Conservation (phyloP, 805 yeast species). For the Wickerhamiella bombiphila region DNA sequence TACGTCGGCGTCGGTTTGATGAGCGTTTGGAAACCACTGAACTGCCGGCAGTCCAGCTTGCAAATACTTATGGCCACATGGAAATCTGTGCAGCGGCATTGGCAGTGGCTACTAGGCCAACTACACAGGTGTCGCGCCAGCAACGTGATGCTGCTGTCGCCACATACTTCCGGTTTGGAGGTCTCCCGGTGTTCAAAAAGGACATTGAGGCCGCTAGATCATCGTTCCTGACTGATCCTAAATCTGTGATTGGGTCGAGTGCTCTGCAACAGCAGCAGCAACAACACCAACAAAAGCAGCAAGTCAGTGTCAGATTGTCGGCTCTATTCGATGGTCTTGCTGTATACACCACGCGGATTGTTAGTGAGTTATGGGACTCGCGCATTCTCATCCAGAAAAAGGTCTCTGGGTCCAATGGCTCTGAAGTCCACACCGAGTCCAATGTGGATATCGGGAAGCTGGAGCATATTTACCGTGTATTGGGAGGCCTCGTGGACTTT, state of each 20-base stretch:
- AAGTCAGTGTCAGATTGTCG: conserved; percentile 51
- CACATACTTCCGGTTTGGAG: conserved; percentile 18
- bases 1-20: conserved; percentile 68
- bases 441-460: conserved; percentile 17
- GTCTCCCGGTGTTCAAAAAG: conserved; percentile 17
- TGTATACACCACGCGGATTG: conserved; percentile 58
- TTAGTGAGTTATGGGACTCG: conserved; percentile 65
- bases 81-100: conserved; percentile 86
- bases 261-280: conserved; percentile 13
- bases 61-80: conserved; percentile 65
- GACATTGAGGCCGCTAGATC: conserved; percentile 12
- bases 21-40: conserved; percentile 52
- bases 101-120: conserved; percentile 59
- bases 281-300: not conserved
- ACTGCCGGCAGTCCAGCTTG: conserved; percentile 47
- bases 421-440: conserved; percentile 15
- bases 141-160: conserved; percentile 27
- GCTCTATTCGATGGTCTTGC: conserved; percentile 85
- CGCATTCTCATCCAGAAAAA: conserved; percentile 36
- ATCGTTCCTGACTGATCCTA: conserved; percentile 9
- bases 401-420: conserved; percentile 15
- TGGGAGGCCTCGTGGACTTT: conserved; percentile 24
- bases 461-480: conserved; percentile 20
- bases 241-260: not conserved
- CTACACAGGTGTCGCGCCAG: conserved; percentile 26